Base-by-base conservation (phyloP, 202 grass and related monocot species). In the Panicum virgatum region DNA sequence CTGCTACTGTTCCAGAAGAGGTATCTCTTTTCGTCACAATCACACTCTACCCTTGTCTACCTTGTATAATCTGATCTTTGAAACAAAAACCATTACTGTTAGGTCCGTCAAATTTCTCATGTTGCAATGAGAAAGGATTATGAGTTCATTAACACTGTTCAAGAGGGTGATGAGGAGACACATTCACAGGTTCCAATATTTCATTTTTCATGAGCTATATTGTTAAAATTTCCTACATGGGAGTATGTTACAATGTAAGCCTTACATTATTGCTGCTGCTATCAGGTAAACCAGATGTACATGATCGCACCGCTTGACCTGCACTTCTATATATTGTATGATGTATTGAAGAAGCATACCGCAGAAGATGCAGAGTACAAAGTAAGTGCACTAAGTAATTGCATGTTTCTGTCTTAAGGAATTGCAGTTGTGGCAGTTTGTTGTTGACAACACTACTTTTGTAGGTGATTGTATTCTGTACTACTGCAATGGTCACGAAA, bases 391-490 rank as follows among this genome's bases (percentile, higher is more conserved):
- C 73, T 54, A 67, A 69, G 62, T 78, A 66, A 20, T 80, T 82
- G 12, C 45, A 11, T 54, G 40, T 15, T 68, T 81, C 69, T 44
- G 51, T 71, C 22, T 80, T 68, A 25, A 20, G 25, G 9, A 66
- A 80, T 79, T 88, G 30, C 14, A 3, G 52, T 54, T 54, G 15
- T 72, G 7, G 52, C 40, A 79, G 27, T 36, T 4, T 52, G 9
- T 72, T 32, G 29, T 72, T 85, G 54, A 42, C 38, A 45, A 71
- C 72, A 34, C 26, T 45, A 70, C 67, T 69, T 69, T 84, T 89
- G 82, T 69, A 98, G 96, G 96, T 96, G 18, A 94, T 99, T 83
- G 53, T 99, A 84, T 99, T 99, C 59, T 99, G 96, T 84, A 99
- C 96, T 51, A 99, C 93, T 79, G 96, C 96, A 73, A 94, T 89